Evolutionary conservation across 1,284 basidiomycete species (phyloP).

Genomic region (Veloboletus limbatus): DNA sequence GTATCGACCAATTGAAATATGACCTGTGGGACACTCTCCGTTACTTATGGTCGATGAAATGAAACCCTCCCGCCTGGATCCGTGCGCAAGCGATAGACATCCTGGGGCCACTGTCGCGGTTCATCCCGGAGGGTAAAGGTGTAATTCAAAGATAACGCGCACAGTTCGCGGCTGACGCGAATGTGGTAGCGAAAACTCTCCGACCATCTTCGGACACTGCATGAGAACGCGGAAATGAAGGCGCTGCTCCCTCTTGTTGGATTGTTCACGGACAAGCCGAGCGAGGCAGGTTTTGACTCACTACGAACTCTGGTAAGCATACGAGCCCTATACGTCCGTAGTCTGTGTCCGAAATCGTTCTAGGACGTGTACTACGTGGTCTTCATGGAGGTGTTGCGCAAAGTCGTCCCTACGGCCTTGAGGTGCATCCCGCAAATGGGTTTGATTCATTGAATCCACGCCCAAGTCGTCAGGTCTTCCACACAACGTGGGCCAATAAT

Average conservation of each 20-base stretch:
- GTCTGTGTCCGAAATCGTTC: neutral
- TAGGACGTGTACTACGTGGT: too few species aligned
- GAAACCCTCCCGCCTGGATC: constrained; percentile 4
- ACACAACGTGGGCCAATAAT: neutral
- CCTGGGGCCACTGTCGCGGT: neutral
- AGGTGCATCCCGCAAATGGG: neutral
- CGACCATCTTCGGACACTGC: neutral
- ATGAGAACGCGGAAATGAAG: neutral
- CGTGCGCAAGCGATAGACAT: neutral
- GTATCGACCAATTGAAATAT: neutral
- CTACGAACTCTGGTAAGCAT: neutral
- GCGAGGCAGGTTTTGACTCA: neutral
- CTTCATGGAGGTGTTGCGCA: too few species aligned
- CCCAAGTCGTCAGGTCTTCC: constrained; percentile 6
- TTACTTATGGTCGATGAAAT: constrained; percentile 9
- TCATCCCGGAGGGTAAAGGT: neutral
- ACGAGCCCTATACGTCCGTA: neutral
- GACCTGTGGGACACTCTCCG: neutral
- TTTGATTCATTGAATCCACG: constrained; percentile 8
- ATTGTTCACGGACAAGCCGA: neutral
- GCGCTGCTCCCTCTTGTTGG: neutral
- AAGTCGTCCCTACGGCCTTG: neutral
- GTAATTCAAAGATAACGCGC: neutral
- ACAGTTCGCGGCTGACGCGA: neutral
- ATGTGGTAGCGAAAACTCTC: neutral